Percentiles rank a stretch among this genome's conserved stretches.
phyloP scores from a whole-genome alignment of 257 asterid genomes.

The Solanum lycopersicoides region DNA sequence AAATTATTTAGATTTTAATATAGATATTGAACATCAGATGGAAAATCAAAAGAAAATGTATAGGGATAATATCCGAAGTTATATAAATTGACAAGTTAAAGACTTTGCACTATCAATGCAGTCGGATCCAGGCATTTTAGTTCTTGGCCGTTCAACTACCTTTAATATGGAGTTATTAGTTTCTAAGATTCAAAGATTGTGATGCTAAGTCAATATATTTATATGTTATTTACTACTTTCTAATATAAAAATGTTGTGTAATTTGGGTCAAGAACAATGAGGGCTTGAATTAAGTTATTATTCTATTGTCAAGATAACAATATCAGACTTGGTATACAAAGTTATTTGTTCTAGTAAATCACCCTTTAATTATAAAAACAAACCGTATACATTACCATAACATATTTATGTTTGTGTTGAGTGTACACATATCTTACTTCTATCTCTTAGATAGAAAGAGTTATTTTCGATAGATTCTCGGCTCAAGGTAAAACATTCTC shows the following conservation, averaged over 20 bases:
- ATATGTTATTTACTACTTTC: not conserved
- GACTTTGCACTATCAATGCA: not conserved
- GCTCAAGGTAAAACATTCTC: not conserved
- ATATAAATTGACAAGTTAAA: not conserved
- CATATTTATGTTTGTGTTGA: no score
- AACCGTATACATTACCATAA: not conserved
- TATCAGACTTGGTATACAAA: not conserved
- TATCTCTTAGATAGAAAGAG: not conserved
- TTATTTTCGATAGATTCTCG: not conserved
- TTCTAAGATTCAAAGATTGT: not conserved
- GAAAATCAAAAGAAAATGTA: no score
- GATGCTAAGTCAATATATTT: not conserved
- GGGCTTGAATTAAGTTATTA: not conserved
- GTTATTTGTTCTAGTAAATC: not conserved
- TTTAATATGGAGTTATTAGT: not conserved
- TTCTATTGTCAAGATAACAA: not conserved
- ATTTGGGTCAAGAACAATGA: not conserved
- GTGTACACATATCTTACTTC: not conserved
- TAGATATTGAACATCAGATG: no score
- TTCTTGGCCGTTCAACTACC: not conserved
- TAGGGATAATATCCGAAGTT: no score
- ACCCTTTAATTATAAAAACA: not conserved
- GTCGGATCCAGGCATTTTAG: not conserved
- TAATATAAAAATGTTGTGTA: not conserved
- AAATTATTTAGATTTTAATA: no score